These are phyloP conservation scores for Sugiyamaella paludigena DNA, from an alignment of 1,139 yeast genomes.

Conservation along the genomic window DNA sequence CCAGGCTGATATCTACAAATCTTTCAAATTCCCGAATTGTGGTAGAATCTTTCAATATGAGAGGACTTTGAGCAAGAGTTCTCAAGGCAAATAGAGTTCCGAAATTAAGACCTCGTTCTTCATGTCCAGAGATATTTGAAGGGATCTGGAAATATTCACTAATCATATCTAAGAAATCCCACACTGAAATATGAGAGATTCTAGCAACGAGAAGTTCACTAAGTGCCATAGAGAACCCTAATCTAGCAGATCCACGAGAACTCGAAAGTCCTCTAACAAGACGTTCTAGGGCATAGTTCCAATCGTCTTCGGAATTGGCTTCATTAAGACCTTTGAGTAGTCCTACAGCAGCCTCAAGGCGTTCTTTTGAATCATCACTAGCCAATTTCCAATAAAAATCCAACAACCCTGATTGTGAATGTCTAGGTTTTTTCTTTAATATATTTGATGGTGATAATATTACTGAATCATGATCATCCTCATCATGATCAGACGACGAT, in stretches of 20 bases:
- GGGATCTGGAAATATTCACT: slow-evolving; percentile 43
- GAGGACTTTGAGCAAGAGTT: slow-evolving; percentile 58
- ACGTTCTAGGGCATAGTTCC: slow-evolving; percentile 79
- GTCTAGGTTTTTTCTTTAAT: too few relatives aligned
- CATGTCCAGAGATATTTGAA: slow-evolving; percentile 66
- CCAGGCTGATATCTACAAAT: slow-evolving; percentile 51
- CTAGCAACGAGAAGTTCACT: slow-evolving; percentile 65
- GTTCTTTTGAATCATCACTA: slow-evolving; percentile 70
- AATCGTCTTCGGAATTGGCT: slow-evolving; percentile 53
- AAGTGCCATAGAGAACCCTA: slow-evolving; percentile 87
- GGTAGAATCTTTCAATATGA: slow-evolving; percentile 41
- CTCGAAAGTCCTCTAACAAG: slow-evolving; percentile 79
- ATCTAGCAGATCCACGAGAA: slow-evolving; percentile 76
- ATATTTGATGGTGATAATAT: too few relatives aligned
- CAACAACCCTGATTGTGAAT: slow-evolving; percentile 15
- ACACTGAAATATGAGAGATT: slow-evolving; percentile 37
- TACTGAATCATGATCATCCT: too few relatives aligned
- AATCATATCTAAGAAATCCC: slow-evolving; percentile 47
- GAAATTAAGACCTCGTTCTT: slow-evolving; percentile 74
- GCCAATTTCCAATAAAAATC: slow-evolving; percentile 79
- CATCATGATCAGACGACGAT: too few relatives aligned
- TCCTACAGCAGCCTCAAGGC: slow-evolving; percentile 68
- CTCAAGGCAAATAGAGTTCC: slow-evolving; percentile 87
- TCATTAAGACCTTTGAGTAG: slow-evolving; percentile 56
- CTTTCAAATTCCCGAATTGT: slow-evolving; percentile 34